Evolutionary conservation across 768 basidiomycete species (phyloP).

Genomic region (Hypholoma sublateritium): DNA sequence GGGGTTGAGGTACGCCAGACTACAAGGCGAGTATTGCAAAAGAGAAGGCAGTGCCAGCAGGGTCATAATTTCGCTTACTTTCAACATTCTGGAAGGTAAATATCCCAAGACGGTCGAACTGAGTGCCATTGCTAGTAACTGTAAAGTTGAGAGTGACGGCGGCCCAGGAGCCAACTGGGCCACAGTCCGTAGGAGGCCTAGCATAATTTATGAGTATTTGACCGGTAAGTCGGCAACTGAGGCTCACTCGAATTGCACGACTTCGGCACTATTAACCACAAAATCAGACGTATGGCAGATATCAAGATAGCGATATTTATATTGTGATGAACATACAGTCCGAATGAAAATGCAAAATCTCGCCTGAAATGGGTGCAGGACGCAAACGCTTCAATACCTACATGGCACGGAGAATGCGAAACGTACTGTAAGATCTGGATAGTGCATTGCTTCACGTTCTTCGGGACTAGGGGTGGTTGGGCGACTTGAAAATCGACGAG

Average conservation of each 20-base stretch:
- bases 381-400: neutral
- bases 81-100: constrained; percentile 81
- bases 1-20: constrained; percentile 84
- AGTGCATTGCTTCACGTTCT: constrained; percentile 60
- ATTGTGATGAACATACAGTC: constrained; percentile 39
- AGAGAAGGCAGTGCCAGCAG: neutral
- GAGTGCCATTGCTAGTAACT: constrained; percentile 75
- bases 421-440: constrained; percentile 59
- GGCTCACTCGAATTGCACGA: constrained; percentile 57
- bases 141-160: constrained; percentile 77
- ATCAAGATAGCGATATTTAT: neutral
- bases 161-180: constrained; percentile 69
- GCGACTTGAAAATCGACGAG: constrained; percentile 69
- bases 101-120: constrained; percentile 69
- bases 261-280: constrained; percentile 47
- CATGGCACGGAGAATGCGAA: neutral
- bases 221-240: neutral
- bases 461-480: constrained; percentile 70
- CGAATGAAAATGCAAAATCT: constrained; percentile 73
- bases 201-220: neutral
- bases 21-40: constrained; percentile 19
- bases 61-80: constrained; percentile 39
- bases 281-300: neutral
- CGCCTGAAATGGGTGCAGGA: constrained; percentile 38
- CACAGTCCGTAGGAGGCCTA: constrained; percentile 71